phyloP scores from a whole-genome alignment of 495 filamentous ascomycete species.

The Aspergillus haitiensis region DNA sequence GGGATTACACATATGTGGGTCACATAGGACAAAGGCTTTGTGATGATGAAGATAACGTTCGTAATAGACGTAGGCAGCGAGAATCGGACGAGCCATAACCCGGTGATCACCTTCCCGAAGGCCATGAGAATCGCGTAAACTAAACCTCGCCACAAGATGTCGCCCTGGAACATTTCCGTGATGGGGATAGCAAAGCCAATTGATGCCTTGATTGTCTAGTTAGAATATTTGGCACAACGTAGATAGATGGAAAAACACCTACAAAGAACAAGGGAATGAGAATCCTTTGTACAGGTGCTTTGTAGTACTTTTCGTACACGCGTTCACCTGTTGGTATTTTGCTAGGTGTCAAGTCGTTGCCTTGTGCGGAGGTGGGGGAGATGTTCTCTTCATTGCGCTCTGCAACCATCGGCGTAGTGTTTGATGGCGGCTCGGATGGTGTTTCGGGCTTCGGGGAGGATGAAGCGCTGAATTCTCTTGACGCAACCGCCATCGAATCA shows the following conservation, averaged over 20 bases:
- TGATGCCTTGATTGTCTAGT: conserved; percentile 50
- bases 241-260: conserved; percentile 22
- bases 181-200: conserved; percentile 82
- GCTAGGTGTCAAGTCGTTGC: no score
- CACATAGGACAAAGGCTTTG: conserved; percentile 8
- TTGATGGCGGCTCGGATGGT: no score
- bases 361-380: no score
- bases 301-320: conserved; percentile 59
- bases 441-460: no score
- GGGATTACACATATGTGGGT: conserved; percentile 5
- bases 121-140: conserved; percentile 71
- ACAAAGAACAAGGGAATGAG: conserved; percentile 78
- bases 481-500: conserved; percentile 24
- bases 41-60: neutral
- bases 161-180: conserved; percentile 61
- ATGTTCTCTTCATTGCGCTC: no score
- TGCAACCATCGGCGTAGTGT: no score
- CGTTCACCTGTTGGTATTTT: no score
- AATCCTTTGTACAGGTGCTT: conserved; percentile 49
- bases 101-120: conserved; percentile 62
- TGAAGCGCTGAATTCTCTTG: no score
- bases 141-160: conserved; percentile 68
- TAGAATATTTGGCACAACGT: neutral
- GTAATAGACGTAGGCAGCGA: conserved; percentile 11
- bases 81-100: conserved; percentile 62